Conservation (phyloP, 2,329 filamentous ascomycete species). For the Aspergillus thermomutatus region DNA sequence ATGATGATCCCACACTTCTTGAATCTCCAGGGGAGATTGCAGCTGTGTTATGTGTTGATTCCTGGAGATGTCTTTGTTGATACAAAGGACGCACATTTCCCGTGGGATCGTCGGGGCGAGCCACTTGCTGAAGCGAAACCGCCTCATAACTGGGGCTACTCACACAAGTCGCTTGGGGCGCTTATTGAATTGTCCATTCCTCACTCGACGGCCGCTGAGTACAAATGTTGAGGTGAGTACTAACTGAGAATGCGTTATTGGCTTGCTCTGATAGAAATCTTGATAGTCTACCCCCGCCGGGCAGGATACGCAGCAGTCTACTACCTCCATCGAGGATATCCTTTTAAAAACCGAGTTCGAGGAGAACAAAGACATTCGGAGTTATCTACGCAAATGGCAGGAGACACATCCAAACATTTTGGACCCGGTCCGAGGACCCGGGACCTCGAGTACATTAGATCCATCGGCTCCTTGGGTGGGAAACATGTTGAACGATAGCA, state of each 20-base stretch:
- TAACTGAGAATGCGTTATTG: background rate
- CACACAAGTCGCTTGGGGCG: background rate
- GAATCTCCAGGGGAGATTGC: background rate
- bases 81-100: background rate
- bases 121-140: background rate
- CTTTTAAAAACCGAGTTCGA: conserved; percentile 33
- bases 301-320: conserved; percentile 3
- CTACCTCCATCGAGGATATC: conserved; percentile 24
- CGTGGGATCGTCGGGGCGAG: background rate
- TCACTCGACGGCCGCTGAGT: background rate
- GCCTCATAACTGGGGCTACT: background rate
- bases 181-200: background rate
- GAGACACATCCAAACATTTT: conserved; percentile 24
- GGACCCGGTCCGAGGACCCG: conserved; percentile 28
- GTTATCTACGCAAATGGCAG: conserved; percentile 43
- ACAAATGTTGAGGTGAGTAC: background rate
- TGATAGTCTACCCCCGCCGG: background rate
- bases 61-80: background rate
- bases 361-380: conserved; percentile 36
- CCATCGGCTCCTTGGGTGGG: conserved; percentile 21
- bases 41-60: background rate
- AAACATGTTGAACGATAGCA: conserved; percentile 34
- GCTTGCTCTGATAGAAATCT: background rate
- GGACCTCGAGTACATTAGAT: conserved; percentile 11
- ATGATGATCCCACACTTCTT: background rate